These are phyloP conservation scores for Eremochloa ophiuroides DNA, from an alignment of 176 grass and related monocot genomes.

Conservation along the genomic window DNA sequence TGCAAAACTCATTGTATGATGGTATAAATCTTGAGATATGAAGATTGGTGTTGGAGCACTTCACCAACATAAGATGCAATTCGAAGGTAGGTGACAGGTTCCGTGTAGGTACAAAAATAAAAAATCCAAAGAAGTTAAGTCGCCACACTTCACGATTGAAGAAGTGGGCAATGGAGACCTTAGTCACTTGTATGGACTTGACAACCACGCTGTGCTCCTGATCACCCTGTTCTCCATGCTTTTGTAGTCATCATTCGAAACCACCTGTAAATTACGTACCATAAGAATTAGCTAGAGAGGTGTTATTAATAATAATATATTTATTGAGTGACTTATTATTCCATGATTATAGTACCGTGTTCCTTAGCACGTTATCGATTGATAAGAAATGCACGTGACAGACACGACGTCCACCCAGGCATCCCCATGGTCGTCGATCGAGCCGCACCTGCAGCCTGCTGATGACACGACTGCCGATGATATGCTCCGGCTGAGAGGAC, in stretches of 20 bases:
- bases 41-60: no score
- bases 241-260: conserved; percentile 40
- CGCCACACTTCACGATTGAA: conserved; percentile 17
- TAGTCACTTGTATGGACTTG: conserved; percentile 30
- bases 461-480: conserved; percentile 6
- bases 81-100: no score
- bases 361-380: conserved; percentile 43
- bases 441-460: conserved; percentile 36
- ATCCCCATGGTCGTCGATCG: neutral
- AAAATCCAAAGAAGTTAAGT: neutral
- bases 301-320: no score
- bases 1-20: no score
- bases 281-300: no score
- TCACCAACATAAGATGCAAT: no score
- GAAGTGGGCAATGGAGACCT: conserved; percentile 38
- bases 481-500: conserved; percentile 32
- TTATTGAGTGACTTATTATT: no score
- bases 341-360: conserved; percentile 14
- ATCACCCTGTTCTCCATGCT: conserved; percentile 44
- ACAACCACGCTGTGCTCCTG: no score
- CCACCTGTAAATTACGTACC: neutral
- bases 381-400: conserved; percentile 23
- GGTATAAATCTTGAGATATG: no score
- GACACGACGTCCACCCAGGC: conserved; percentile 37
- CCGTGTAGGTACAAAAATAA: no score